Evolutionary conservation across 1,284 basidiomycete genomes (phyloP).

Genomic region (Neonothopanus nambi): DNA sequence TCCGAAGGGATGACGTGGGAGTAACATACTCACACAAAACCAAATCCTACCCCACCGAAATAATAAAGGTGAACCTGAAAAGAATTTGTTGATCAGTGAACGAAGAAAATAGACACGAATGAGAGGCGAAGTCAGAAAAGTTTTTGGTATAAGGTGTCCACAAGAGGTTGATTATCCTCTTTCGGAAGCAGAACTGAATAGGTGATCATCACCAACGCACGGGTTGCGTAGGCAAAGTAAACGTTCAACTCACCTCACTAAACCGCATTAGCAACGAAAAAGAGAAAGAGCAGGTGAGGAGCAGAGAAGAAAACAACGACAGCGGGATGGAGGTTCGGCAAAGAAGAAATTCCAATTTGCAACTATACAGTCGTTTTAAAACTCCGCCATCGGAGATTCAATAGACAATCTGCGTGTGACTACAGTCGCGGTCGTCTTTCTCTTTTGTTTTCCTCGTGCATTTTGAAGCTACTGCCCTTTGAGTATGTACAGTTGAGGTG

Average conservation of each 20-base stretch:
- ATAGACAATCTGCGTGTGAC: too few species aligned
- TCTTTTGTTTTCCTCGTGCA: not conserved
- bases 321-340: too few species aligned
- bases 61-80: not conserved
- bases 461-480: not conserved
- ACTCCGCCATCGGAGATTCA: conserved; percentile 22
- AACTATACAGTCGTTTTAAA: conserved; percentile 30
- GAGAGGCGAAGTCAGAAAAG: conserved; percentile 45
- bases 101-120: conserved; percentile 13
- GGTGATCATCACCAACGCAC: conserved; percentile 51
- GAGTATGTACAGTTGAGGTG: not conserved
- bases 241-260: too few species aligned
- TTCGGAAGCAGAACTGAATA: conserved; percentile 85
- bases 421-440: too few species aligned
- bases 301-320: not conserved
- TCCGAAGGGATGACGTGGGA: conserved; percentile 29
- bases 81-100: conserved; percentile 26
- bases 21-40: conserved; percentile 1
- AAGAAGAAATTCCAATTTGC: not conserved
- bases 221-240: too few species aligned
- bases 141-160: conserved; percentile 66
- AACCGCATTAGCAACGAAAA: too few species aligned
- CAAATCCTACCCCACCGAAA: not conserved
- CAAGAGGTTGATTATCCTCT: conserved; percentile 55
- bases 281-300: not conserved